Evolutionary conservation across 2,329 filamentous ascomycete genomes (phyloP), one percentile per base, ranked within the genome.

Genomic region (Tolypocladium inflatum): DNA sequence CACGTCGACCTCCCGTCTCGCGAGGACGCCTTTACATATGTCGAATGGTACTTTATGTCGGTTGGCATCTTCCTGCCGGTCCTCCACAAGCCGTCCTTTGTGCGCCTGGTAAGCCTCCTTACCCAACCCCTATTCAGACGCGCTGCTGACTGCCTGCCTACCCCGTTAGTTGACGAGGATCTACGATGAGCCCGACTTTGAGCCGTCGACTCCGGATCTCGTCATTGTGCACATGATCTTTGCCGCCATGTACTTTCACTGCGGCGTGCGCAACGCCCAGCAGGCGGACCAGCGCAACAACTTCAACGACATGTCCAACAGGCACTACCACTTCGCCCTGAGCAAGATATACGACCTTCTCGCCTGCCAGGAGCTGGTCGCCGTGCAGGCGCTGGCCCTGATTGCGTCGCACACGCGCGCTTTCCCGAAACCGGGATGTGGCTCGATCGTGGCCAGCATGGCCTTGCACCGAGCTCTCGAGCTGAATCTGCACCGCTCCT

Each of bases 171-270:
- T 88, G 63, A 77, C 76, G 8, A 79, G 82, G 60, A 81, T 91
- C 57, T 91, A 91, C 67, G 86, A 91, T 64, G 86, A 91, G 56
- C 77, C 81, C 19, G 75, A 69, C 57, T 89, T 87, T 68, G 76
- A 80, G 55, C 81, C 88, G 1, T 80, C 82, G 0, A 71, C 81
- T 0, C 80, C 88, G 2, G 86, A 94, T 67, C 78, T 80, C 1
- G 87, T 90, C 45, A 83, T 84, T 58, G 79, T 91, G 0, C 88
- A 93, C 70, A 90, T 92, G 84, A 81, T 94, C 48, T 86, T 94
- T 59, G 87, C 89, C 13, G 86, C 85, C 55, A 88, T 93, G 64
- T 86, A 86, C 67, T 90, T 88, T 63, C 89, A 95, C 64, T 89
- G 86, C 60, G 86, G 87, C n/a, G 77, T 85, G 5, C 80, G 89